These are phyloP conservation scores for Monosporascus sp. DNA, from an alignment of 2,329 filamentous ascomycete genomes.

Conservation along the genomic window DNA sequence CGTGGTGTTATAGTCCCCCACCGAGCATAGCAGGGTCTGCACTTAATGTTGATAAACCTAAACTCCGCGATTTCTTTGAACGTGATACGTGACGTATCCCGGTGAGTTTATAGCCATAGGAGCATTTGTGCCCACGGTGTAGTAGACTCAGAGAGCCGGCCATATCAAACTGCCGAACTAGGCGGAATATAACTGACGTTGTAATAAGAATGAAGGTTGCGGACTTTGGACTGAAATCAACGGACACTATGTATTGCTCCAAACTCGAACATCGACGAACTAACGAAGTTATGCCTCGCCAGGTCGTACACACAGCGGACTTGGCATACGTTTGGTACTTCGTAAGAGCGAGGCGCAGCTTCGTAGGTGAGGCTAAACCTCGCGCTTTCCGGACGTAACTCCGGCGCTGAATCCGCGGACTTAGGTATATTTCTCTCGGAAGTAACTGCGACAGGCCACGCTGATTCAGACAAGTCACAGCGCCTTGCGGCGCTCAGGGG, in stretches of 20 bases:
- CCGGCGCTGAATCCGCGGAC: neutral
- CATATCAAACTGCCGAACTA: too few species aligned
- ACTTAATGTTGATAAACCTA: too few species aligned
- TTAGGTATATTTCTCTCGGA: neutral
- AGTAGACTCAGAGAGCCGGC: too few species aligned
- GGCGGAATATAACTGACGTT: too few species aligned
- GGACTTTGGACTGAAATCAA: neutral
- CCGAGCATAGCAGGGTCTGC: too few species aligned
- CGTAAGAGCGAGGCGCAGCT: neutral
- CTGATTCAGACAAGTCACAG: neutral
- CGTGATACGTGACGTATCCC: too few species aligned
- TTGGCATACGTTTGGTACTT: neutral
- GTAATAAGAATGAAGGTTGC: too few species aligned
- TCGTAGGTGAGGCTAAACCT: neutral
- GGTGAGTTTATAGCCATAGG: too few species aligned
- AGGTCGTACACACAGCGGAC: neutral
- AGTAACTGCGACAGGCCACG: neutral
- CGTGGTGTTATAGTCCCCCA: too few species aligned
- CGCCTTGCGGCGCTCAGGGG: neutral
- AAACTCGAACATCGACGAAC: neutral
- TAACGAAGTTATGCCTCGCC: neutral
- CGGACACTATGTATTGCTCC: neutral
- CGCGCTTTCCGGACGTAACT: neutral
- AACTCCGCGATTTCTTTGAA: too few species aligned
- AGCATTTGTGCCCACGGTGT: too few species aligned